Conservation (phyloP, 306 rosid genomes). For the Carpinus fangiana region DNA sequence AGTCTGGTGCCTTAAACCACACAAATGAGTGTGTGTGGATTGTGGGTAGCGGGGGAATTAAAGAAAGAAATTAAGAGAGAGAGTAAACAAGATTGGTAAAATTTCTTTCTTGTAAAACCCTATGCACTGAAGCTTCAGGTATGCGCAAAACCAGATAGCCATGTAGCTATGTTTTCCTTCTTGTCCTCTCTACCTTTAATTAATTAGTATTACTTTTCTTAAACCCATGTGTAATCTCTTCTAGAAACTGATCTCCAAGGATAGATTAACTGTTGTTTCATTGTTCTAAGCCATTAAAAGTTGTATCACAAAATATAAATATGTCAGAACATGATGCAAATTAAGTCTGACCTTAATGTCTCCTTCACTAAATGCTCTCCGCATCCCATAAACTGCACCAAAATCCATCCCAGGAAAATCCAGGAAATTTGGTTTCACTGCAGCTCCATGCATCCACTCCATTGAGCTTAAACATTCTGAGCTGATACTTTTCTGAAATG, state of each 20-base stretch:
- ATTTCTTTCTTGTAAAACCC: not conserved
- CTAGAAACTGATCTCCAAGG: not conserved
- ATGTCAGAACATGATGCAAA: constrained; percentile 5
- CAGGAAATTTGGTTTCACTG: constrained; percentile 57
- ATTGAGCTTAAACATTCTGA: constrained; percentile 66
- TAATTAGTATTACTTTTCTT: not conserved
- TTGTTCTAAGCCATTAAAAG: not conserved
- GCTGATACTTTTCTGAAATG: constrained; percentile 71
- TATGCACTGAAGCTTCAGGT: not conserved
- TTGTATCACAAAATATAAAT: constrained; percentile 4
- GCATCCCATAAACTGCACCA: constrained; percentile 68
- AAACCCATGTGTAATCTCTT: not conserved
- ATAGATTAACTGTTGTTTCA: not conserved
- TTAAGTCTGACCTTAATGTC: constrained; percentile 80
- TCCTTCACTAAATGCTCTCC: constrained; percentile 89
- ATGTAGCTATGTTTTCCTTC: not conserved
- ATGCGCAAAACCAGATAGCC: not conserved
- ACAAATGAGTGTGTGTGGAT: not conserved
- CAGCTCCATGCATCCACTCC: constrained; percentile 74
- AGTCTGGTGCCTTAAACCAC: constrained; percentile 11
- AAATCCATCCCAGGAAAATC: constrained; percentile 73
- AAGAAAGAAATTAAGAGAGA: not conserved
- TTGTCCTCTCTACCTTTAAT: not conserved
- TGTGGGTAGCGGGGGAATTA: not conserved
- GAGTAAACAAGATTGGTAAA: not conserved